Conservation (phyloP, 768 basidiomycete species). For the Lactarius trivialis region DNA sequence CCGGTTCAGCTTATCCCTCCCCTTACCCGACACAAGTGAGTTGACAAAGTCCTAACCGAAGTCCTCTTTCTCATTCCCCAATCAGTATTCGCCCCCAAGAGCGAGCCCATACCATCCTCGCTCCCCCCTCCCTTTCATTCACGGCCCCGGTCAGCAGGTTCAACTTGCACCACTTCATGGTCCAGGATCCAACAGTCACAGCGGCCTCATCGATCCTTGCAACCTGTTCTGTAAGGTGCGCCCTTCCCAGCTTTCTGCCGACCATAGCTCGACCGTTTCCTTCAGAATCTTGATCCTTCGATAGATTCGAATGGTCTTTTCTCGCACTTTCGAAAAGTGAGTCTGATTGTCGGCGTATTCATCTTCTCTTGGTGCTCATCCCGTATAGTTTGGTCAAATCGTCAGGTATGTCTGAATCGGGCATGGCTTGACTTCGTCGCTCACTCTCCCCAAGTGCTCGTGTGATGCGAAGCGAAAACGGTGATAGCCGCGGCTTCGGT, state of each 20-base stretch:
- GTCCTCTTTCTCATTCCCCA: neutral
- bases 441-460: slow-evolving; percentile 54
- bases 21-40: slow-evolving; percentile 57
- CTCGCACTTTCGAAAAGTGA: slow-evolving; percentile 72
- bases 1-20: slow-evolving; percentile 45
- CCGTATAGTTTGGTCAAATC: slow-evolving; percentile 71
- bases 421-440: neutral
- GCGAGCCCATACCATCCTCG: slow-evolving; percentile 35
- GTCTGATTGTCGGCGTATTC: slow-evolving; percentile 21
- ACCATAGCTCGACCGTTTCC: slow-evolving; percentile 5
- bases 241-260: slow-evolving; percentile 2
- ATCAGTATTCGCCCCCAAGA: slow-evolving; percentile 66
- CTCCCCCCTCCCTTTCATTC: slow-evolving; percentile 54
- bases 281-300: slow-evolving; percentile 75
- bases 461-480: slow-evolving; percentile 82
- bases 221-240: slow-evolving; percentile 83
- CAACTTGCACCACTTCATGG: slow-evolving; percentile 70
- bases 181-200: slow-evolving; percentile 77
- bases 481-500: slow-evolving; percentile 82
- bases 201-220: slow-evolving; percentile 85
- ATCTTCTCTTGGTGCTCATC: neutral
- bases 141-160: slow-evolving; percentile 87
- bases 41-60: slow-evolving; percentile 7
- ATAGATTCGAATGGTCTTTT: slow-evolving; percentile 84
- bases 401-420: slow-evolving; percentile 52